phyloP scores from a whole-genome alignment of 2,329 filamentous ascomycete species.

The Cercospora berteroae region DNA sequence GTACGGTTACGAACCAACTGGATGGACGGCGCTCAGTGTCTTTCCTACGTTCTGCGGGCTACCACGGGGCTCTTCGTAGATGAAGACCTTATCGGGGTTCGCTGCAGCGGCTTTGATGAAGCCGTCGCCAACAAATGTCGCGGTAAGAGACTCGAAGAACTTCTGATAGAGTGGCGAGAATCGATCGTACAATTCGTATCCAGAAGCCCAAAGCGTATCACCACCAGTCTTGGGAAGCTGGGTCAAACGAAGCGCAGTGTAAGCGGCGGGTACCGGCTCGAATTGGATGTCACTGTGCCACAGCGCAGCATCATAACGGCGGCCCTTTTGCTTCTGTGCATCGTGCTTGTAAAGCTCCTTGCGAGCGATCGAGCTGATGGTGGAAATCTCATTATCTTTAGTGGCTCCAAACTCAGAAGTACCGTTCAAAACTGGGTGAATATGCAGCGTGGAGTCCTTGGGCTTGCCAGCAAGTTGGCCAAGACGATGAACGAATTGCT shows the following conservation, averaged over 20 bases:
- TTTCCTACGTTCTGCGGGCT: constrained; percentile 28
- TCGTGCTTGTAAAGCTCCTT: constrained; percentile 47
- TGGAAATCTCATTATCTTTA: constrained; percentile 60
- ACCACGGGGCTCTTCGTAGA: constrained; percentile 29
- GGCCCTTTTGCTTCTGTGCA: constrained; percentile 31
- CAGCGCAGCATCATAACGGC: constrained; percentile 22
- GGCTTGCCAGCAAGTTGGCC: constrained; percentile 61
- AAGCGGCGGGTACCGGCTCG: constrained; percentile 63
- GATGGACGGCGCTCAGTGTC: constrained; percentile 39
- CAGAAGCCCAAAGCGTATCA: constrained; percentile 65
- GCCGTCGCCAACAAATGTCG: constrained; percentile 43
- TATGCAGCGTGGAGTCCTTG: constrained; percentile 56
- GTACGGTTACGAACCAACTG: constrained; percentile 39
- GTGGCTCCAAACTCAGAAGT: constrained; percentile 51
- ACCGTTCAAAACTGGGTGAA: constrained; percentile 60
- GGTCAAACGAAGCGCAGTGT: constrained; percentile 58
- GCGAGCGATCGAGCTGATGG: constrained; percentile 58
- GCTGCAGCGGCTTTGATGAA: constrained; percentile 39
- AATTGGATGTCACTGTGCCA: constrained; percentile 65
- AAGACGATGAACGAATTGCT: constrained; percentile 60
- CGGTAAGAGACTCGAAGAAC: constrained; percentile 61
- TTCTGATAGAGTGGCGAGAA: constrained; percentile 56
- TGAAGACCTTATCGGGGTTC: constrained; percentile 23
- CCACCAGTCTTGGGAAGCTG: constrained; percentile 56
- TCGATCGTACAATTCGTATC: constrained; percentile 65